These are phyloP conservation scores for Paracorniculantispora psalliotae DNA, from an alignment of 2,329 filamentous ascomycete species.

Conservation along the genomic window DNA sequence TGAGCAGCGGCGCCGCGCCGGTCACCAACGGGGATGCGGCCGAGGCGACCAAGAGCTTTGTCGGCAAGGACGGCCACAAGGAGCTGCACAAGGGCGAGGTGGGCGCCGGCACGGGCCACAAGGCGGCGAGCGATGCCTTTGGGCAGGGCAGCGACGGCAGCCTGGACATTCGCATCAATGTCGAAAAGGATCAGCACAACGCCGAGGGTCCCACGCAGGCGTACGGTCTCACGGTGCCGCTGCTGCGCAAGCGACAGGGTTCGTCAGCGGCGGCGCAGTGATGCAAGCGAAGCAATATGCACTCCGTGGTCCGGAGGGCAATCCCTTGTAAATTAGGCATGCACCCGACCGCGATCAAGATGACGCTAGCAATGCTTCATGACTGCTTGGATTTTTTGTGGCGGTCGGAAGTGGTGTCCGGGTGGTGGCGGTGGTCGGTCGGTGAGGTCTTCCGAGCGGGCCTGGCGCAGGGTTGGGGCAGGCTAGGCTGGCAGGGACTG, in stretches of 20 bases:
- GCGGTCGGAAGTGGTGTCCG: constrained; percentile 2
- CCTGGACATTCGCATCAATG: constrained; percentile 78
- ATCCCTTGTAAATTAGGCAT: background rate
- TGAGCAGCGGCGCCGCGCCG: constrained; percentile 21
- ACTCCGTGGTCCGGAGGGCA: no score
- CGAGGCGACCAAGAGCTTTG: constrained; percentile 24
- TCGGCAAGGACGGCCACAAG: constrained; percentile 60
- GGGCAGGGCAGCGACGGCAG: constrained; percentile 53
- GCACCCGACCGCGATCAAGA: constrained; percentile 2
- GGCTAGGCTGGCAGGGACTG: no score
- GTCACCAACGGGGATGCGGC: constrained; percentile 21
- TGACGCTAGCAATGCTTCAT: constrained; percentile 1
- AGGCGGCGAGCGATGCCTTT: constrained; percentile 57
- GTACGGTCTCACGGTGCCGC: constrained; percentile 84
- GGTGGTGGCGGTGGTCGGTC: no score
- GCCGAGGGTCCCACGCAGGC: constrained; percentile 71
- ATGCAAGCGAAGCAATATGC: no score
- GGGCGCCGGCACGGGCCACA: constrained; percentile 72
- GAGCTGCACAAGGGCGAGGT: constrained; percentile 72
- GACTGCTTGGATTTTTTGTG: background rate
- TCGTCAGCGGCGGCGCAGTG: no score
- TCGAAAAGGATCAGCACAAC: constrained; percentile 83
- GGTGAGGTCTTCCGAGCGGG: constrained; percentile 4
- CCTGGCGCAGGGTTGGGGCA: background rate
- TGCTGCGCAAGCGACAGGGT: constrained; percentile 48